These are phyloP conservation scores for Psilocybe mexicana DNA, from an alignment of 1,284 basidiomycete species.

Conservation along the genomic window DNA sequence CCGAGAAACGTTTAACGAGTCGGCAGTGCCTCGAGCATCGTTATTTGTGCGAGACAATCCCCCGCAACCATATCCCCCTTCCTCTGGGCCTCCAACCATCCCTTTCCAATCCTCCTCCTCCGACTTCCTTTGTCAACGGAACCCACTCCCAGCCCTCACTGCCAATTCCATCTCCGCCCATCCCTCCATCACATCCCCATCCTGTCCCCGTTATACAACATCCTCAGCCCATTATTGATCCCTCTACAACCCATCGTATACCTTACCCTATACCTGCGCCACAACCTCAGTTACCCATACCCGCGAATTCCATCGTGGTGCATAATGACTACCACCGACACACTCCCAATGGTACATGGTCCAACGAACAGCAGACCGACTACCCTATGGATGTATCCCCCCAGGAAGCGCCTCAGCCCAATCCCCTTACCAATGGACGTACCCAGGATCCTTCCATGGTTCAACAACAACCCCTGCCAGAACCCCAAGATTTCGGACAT, in stretches of 20 bases:
- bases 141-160: constrained; percentile 40
- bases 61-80: constrained; percentile 67
- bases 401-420: constrained; percentile 35
- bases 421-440: constrained; percentile 42
- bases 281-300: constrained; percentile 31
- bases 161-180: constrained; percentile 56
- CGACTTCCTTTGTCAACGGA: constrained; percentile 35
- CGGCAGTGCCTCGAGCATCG: constrained; percentile 85
- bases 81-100: constrained; percentile 49
- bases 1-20: constrained; percentile 82
- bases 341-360: constrained; percentile 29
- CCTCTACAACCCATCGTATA: constrained; percentile 56
- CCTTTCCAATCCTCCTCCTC: constrained; percentile 34
- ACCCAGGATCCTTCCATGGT: constrained; percentile 51
- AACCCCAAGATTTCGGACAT: constrained; percentile 28
- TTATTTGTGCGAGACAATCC: constrained; percentile 79
- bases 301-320: constrained; percentile 29
- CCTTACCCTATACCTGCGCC: constrained; percentile 48
- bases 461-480: constrained; percentile 50
- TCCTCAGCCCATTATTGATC: constrained; percentile 44
- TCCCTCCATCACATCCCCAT: constrained; percentile 55
- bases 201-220: constrained; percentile 25
- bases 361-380: constrained; percentile 35
- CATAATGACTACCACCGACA: constrained; percentile 39
- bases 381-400: constrained; percentile 67